phyloP scores from a whole-genome alignment of 2,329 filamentous ascomycete genomes.

The Claviceps quebecensis region DNA sequence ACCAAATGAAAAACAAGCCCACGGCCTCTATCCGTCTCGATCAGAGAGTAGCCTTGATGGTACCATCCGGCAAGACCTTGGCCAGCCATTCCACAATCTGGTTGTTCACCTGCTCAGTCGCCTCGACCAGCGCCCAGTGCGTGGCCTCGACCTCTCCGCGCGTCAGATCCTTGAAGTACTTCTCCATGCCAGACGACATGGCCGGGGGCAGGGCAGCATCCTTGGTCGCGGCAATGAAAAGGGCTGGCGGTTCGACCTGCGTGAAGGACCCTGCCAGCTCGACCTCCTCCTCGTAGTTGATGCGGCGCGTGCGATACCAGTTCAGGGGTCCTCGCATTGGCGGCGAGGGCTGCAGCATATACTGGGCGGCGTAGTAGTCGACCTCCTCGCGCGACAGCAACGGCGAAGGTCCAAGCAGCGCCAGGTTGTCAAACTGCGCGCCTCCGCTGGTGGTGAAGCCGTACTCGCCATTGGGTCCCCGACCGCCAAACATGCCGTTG shows the following conservation, averaged over 20 bases:
- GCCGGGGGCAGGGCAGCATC: constrained; percentile 61
- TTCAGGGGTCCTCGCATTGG: constrained; percentile 70
- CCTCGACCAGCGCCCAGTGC: constrained; percentile 78
- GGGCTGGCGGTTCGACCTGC: constrained; percentile 45
- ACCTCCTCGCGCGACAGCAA: constrained; percentile 56
- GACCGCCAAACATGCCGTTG: constrained; percentile 55
- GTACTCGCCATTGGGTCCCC: constrained; percentile 36
- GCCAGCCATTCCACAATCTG: constrained; percentile 53
- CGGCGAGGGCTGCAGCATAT: constrained; percentile 35
- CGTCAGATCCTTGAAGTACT: constrained; percentile 49
- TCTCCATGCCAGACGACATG: constrained; percentile 60
- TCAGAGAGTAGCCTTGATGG: constrained; percentile 16
- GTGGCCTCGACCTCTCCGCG: constrained; percentile 49
- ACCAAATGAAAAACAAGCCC: neutral
- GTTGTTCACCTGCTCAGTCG: constrained; percentile 53
- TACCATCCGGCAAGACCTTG: constrained; percentile 19
- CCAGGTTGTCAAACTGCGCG: constrained; percentile 47
- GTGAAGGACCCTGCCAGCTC: constrained; percentile 42
- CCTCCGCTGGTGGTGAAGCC: constrained; percentile 49
- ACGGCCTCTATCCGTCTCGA: neutral
- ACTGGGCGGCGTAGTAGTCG: constrained; percentile 64
- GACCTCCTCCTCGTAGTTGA: constrained; percentile 66
- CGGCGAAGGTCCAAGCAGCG: constrained; percentile 38
- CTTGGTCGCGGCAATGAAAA: constrained; percentile 60
- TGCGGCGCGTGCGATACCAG: constrained; percentile 67